Evolutionary conservation across 768 basidiomycete genomes (phyloP), one percentile per base, ranked within the genome.

Genomic region (Sarcomyxa edulis): DNA sequence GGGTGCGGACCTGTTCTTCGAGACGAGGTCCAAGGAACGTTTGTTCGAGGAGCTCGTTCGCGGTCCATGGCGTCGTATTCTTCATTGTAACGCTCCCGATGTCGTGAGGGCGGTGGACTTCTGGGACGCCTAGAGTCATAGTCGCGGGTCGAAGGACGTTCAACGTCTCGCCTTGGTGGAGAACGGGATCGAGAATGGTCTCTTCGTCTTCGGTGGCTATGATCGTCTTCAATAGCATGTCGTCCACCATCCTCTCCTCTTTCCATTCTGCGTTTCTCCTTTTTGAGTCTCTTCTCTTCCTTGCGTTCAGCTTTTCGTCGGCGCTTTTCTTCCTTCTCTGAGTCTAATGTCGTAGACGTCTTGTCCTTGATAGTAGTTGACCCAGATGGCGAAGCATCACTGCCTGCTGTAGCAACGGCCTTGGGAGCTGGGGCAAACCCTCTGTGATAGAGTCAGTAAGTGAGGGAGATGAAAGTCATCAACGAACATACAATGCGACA

Each of bases 401-500:
- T 30, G 20, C 37, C 49, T 5, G 46, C 32, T 24, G 54, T 50
- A n/a, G 51, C 18, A 7, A 27, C 12, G 11, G 64, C 56, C 54
- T 72, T 71, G 12, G 69, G 57, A 1, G 74, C 60, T 7, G 80
- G 76, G 29, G 76, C 82, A 56, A 86, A 90, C 4, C 89, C 89
- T 38, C 87, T 90, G 51, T 8, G 29, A 8, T 32, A 32, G 18
- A 27, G 15, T 42, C n/a, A 47, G 32, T n/a, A 31, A 14, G 18
- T 34, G 4, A 4, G 14, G n/a, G 28, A 34, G 28, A 24, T 15
- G 36, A 37, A 27, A 21, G 9, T 7, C 15, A 11, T 20, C 18
- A 23, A 27, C 5, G 29, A 39, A 68, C 80, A 32, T 46, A 84
- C 84, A 97, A 62, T 29, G 88, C 91, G 19, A 80, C 74, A 11